phyloP scores from a whole-genome alignment of 2,329 filamentous ascomycete species.

The Geoglossum cookeanum region DNA sequence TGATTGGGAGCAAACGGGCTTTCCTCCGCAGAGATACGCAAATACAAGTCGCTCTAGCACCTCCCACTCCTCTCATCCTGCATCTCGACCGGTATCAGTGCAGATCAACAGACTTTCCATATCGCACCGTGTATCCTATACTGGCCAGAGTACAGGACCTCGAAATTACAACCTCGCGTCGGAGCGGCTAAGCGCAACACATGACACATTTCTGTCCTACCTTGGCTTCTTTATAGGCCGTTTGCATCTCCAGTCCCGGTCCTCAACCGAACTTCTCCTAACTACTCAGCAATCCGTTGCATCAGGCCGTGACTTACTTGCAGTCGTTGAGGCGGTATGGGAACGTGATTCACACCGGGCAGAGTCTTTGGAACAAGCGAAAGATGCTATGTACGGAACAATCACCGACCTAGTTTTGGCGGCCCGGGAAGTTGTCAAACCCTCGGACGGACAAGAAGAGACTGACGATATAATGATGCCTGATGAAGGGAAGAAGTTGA shows the following conservation, averaged over 20 bases:
- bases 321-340: slow-evolving; percentile 66
- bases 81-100: neutral
- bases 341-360: slow-evolving; percentile 53
- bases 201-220: slow-evolving; percentile 78
- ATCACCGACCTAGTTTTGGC: slow-evolving; percentile 66
- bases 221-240: slow-evolving; percentile 83
- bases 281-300: slow-evolving; percentile 70
- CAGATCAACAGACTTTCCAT: slow-evolving; percentile 2
- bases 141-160: slow-evolving; percentile 40
- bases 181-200: slow-evolving; percentile 56
- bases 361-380: slow-evolving; percentile 46
- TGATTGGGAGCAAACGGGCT: slow-evolving; percentile 2
- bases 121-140: slow-evolving; percentile 54
- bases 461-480: slow-evolving; percentile 63
- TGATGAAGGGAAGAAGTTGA: slow-evolving; percentile 55
- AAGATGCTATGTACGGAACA: slow-evolving; percentile 57
- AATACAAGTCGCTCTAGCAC: neutral
- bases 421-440: slow-evolving; percentile 59
- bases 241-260: slow-evolving; percentile 81
- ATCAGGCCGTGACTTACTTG: slow-evolving; percentile 61
- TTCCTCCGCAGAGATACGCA: neutral
- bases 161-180: slow-evolving; percentile 61
- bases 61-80: neutral
- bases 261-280: slow-evolving; percentile 60
- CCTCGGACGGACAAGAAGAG: slow-evolving; percentile 32